Conservation (phyloP, 768 basidiomycete genomes). For the Suillus discolor region DNA sequence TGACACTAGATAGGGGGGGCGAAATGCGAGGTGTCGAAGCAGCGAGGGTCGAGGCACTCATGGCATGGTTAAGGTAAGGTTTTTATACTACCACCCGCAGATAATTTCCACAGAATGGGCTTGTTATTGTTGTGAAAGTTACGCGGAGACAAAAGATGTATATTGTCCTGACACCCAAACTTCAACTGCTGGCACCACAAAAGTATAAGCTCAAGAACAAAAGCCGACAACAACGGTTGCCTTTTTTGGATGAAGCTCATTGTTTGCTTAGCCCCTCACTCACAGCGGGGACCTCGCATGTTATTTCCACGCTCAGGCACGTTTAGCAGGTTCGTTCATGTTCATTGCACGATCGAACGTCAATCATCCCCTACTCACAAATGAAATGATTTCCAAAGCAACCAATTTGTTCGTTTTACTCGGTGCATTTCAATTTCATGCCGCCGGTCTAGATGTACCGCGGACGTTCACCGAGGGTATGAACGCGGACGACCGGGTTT, state of each 20-base stretch:
- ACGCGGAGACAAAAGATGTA: not conserved
- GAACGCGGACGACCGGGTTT: not conserved
- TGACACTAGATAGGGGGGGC: not conserved
- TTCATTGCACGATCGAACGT: not conserved
- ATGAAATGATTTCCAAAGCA: not conserved
- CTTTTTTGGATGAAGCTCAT: slow-evolving; percentile 14
- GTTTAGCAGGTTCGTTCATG: not conserved
- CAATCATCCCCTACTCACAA: slow-evolving; percentile 2
- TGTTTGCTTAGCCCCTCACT: not conserved
- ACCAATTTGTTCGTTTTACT: not conserved
- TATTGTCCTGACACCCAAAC: not conserved
- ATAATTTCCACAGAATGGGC: not conserved
- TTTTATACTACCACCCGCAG: not conserved
- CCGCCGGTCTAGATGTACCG: not conserved
- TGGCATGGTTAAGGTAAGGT: not conserved
- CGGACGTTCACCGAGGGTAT: not conserved
- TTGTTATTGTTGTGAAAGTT: not conserved
- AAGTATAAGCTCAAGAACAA: not conserved
- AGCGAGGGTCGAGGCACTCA: not conserved
- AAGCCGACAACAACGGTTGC: slow-evolving; percentile 24
- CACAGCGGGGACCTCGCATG: not conserved
- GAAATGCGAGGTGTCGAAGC: not conserved
- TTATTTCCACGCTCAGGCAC: slow-evolving; percentile 3
- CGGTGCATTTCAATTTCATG: not conserved
- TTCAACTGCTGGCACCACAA: not conserved